Evolutionary conservation across 495 filamentous ascomycete species (phyloP).

Genomic region (Niebla homalea): DNA sequence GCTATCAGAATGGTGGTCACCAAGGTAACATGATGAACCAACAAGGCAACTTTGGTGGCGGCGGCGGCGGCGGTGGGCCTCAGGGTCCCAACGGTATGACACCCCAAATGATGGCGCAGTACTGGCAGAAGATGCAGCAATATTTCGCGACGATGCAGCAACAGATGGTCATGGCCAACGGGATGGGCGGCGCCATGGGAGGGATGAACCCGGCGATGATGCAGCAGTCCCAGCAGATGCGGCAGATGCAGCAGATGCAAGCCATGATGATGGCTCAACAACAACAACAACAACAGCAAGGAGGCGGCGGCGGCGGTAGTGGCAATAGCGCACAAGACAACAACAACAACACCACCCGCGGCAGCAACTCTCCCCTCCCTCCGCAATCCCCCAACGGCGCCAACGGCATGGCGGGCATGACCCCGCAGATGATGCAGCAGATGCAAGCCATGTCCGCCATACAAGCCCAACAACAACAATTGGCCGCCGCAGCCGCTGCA

Average conservation of each 20-base stretch:
- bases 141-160: conserved; percentile 93
- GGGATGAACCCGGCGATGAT: conserved; percentile 72
- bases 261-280: conserved; percentile 22
- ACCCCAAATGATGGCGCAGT: conserved; percentile 94
- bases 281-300: conserved; percentile 24
- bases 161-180: conserved; percentile 40
- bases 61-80: conserved; percentile 22
- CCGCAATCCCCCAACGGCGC: conserved; percentile 14
- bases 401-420: conserved; percentile 51
- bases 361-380: conserved; percentile 45
- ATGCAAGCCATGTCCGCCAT: conserved; percentile 53
- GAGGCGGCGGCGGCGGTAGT: too few relatives aligned
- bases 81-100: conserved; percentile 48
- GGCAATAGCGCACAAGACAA: conserved; percentile 23
- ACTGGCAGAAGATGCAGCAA: conserved; percentile 94
- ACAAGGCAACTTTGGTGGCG: conserved; percentile 18
- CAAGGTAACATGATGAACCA: conserved; percentile 17
- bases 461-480: conserved; percentile 19
- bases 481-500: conserved; percentile 15
- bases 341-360: conserved; percentile 41
- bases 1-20: conserved; percentile 34
- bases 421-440: conserved; percentile 75
- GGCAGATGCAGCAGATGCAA: conserved; percentile 47
- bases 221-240: conserved; percentile 76
- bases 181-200: conserved; percentile 38